A percentile compares a stretch with the other conserved stretches of the same genome.
phyloP scores from a whole-genome alignment of 2,329 filamentous ascomycete genomes.

The Fusarium chlamydosporum region DNA sequence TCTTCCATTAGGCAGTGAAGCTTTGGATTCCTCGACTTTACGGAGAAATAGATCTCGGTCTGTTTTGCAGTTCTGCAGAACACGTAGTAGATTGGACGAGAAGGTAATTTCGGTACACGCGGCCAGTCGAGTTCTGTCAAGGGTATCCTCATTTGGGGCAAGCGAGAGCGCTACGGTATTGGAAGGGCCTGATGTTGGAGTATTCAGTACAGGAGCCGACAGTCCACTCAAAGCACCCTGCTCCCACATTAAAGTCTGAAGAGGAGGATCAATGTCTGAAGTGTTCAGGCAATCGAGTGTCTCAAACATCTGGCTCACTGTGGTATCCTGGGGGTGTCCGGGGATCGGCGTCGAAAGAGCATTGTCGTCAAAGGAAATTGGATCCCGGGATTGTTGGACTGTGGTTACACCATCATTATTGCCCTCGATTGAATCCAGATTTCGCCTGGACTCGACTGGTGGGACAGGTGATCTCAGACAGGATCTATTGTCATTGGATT shows the following conservation, averaged over 20 bases:
- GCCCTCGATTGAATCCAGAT: no score
- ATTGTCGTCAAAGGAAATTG: background rate
- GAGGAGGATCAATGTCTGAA: no score
- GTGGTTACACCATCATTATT: no score
- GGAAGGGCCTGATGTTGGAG: background rate
- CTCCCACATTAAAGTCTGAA: background rate
- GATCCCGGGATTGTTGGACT: background rate
- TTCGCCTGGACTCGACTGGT: no score
- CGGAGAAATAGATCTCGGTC: constrained; percentile 15
- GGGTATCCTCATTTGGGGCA: background rate
- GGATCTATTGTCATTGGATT: background rate
- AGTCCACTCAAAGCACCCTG: background rate
- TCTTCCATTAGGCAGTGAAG: constrained; percentile 11
- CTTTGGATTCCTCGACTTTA: constrained; percentile 18
- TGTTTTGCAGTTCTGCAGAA: constrained; percentile 4
- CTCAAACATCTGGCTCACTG: background rate
- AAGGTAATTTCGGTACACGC: background rate
- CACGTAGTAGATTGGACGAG: background rate
- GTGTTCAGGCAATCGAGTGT: background rate
- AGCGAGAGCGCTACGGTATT: background rate
- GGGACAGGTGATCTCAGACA: background rate
- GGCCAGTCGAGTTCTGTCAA: background rate
- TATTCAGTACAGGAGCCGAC: no score
- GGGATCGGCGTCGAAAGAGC: background rate
- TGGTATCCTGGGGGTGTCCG: background rate